These are phyloP conservation scores for Ensete ventricosum DNA, from an alignment of 176 grass and related monocot genomes.

Conservation along the genomic window DNA sequence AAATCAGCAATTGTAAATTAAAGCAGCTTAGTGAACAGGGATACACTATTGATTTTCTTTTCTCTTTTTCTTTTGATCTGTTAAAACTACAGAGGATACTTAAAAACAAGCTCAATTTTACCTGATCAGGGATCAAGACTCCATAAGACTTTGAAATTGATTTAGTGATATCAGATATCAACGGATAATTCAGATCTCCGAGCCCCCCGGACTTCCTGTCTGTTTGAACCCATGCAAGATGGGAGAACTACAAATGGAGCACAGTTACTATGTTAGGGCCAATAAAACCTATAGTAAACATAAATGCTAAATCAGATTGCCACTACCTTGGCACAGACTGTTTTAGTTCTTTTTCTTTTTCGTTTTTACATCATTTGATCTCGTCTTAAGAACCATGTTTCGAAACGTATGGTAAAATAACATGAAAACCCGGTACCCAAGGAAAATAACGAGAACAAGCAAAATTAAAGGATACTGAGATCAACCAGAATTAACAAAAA, in stretches of 20 bases:
- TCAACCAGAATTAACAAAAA: too few species aligned
- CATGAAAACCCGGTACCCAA: too few species aligned
- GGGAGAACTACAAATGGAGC: conserved; percentile 51
- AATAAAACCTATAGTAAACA: not conserved
- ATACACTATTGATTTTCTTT: not conserved
- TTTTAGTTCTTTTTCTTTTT: too few species aligned
- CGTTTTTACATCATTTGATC: too few species aligned
- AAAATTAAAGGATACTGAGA: too few species aligned
- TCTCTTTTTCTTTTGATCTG: not conserved
- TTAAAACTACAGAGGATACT: not conserved
- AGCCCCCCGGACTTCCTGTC: conserved; percentile 76
- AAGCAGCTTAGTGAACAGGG: not conserved
- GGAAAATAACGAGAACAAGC: too few species aligned
- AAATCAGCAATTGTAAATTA: not conserved
- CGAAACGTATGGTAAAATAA: too few species aligned
- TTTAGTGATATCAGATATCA: conserved; percentile 61
- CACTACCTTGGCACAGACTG: not conserved
- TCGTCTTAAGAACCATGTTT: too few species aligned
- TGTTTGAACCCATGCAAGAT: conserved; percentile 78
- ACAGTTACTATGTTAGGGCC: not conserved
- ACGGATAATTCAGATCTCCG: conserved; percentile 64
- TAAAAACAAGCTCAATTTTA: conserved; percentile 11
- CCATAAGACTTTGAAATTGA: conserved; percentile 56
- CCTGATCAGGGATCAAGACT: conserved; percentile 61
- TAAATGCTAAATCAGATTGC: not conserved